These are phyloP conservation scores for Huntiella savannae DNA, from an alignment of 2,329 filamentous ascomycete genomes.

Conservation along the genomic window DNA sequence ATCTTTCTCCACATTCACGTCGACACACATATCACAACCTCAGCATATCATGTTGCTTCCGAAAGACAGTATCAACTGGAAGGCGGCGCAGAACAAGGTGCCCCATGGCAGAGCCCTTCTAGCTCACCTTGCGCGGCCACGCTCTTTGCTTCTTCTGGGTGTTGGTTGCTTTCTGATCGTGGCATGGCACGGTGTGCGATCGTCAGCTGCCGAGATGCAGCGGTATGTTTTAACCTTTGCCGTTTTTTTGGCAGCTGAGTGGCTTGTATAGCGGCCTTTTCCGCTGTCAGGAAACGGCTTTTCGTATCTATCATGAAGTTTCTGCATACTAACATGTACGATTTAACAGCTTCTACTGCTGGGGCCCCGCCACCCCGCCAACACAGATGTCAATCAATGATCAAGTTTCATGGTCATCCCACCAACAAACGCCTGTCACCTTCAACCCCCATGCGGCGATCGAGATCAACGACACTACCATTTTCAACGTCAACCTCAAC, in stretches of 20 bases:
- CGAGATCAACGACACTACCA: constrained; percentile 62
- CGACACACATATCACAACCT: neutral
- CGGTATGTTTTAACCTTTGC: constrained; percentile 37
- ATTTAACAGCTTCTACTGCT: constrained; percentile 72
- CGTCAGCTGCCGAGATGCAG: constrained; percentile 72
- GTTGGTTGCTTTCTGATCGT: constrained; percentile 53
- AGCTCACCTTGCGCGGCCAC: constrained; percentile 53
- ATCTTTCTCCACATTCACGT: neutral
- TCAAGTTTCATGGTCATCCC: constrained; percentile 70
- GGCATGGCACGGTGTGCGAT: constrained; percentile 72
- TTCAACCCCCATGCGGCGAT: constrained; percentile 90
- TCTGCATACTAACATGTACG: neutral
- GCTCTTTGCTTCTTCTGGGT: constrained; percentile 57
- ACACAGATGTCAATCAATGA: constrained; percentile 92
- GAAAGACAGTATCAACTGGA: constrained; percentile 83
- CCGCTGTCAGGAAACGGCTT: neutral
- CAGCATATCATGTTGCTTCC: constrained; percentile 55
- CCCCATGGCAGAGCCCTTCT: constrained; percentile 57
- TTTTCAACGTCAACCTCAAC: constrained; percentile 71
- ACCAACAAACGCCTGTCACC: constrained; percentile 78
- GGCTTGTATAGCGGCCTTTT: too few relatives aligned
- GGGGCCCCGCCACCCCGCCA: constrained; percentile 84
- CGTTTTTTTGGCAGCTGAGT: constrained; percentile 12
- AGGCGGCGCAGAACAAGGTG: constrained; percentile 62
- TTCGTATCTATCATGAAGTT: constrained; percentile 1